Conservation (phyloP, 305 asterid genomes). For the Fraxinus greggii region DNA sequence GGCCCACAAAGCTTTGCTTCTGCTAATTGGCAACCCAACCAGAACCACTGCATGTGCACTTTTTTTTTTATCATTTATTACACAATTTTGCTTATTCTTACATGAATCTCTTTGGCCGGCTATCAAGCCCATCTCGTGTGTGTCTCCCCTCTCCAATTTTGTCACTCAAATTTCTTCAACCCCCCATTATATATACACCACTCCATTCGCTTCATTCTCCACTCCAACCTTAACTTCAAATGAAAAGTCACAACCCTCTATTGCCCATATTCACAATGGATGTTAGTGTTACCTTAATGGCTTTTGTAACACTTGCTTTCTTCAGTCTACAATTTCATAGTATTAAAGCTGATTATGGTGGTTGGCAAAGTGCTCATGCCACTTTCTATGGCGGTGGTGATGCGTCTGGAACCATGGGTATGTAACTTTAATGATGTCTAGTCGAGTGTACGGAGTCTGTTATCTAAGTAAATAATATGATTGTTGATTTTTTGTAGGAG, state of each 20-base stretch:
- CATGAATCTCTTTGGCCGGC: constrained; percentile 16
- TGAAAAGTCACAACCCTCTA: not conserved
- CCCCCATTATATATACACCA: not conserved
- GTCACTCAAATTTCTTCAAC: not conserved
- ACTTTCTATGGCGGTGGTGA: constrained; percentile 48
- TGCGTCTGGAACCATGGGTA: constrained; percentile 51
- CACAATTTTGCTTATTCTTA: not conserved
- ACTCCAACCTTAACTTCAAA: not conserved
- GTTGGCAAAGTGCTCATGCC: constrained; percentile 45
- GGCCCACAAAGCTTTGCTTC: constrained; percentile 6
- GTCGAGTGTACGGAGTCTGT: not conserved
- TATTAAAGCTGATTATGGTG: constrained; percentile 36
- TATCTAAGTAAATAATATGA: not conserved
- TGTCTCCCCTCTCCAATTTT: not conserved
- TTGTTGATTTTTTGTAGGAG: constrained; percentile 12
- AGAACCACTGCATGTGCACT: constrained; percentile 18
- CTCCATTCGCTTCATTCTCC: not conserved
- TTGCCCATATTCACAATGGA: constrained; percentile 9
- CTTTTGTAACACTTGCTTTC: not conserved
- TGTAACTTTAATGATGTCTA: not conserved
- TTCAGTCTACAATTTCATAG: constrained; percentile 10
- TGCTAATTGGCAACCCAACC: constrained; percentile 2
- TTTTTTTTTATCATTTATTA: not conserved
- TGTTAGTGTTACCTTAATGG: not conserved
- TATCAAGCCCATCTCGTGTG: not conserved